Conservation (phyloP, 352 stramenopile species). For the Halophytophthora polymorphica region DNA sequence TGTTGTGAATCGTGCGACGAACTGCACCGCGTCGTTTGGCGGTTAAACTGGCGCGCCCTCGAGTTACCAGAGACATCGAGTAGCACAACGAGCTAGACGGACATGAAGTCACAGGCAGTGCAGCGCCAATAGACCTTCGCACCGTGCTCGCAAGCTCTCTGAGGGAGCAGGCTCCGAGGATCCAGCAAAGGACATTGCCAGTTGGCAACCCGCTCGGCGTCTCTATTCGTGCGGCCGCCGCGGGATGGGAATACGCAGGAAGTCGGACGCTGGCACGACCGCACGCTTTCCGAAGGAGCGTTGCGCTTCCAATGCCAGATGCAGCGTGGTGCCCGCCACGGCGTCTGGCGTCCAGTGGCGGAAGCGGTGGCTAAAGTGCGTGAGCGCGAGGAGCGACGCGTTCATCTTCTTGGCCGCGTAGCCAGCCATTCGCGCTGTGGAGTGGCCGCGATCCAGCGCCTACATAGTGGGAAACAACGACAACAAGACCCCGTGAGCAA, state of each 20-base stretch:
- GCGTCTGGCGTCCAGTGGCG: constrained; percentile 50
- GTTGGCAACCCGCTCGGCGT: neutral
- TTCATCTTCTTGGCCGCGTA: constrained; percentile 75
- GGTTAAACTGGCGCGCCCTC: neutral
- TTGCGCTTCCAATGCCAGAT: constrained; percentile 68
- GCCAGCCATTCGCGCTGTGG: constrained; percentile 74
- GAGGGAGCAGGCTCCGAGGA: too few relatives aligned
- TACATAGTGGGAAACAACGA: constrained; percentile 11
- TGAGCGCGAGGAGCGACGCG: constrained; percentile 72
- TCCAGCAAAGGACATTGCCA: too few relatives aligned
- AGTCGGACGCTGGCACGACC: constrained; percentile 73
- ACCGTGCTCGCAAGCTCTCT: neutral
- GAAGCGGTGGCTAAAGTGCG: constrained; percentile 87
- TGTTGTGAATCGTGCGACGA: constrained; percentile 13
- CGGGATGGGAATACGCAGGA: constrained; percentile 76
- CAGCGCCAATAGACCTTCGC: constrained; percentile 10
- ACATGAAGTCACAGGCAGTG: neutral
- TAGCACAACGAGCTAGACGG: neutral
- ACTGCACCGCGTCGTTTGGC: constrained; percentile 4
- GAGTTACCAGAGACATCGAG: neutral
- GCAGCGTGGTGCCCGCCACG: constrained; percentile 49
- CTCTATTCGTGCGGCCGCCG: constrained; percentile 39
- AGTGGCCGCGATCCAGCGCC: constrained; percentile 73
- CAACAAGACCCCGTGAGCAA: neutral
- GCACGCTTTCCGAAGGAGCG: constrained; percentile 58